These are phyloP conservation scores for Fusarium brachygibbosum DNA, from an alignment of 2,329 filamentous ascomycete genomes.

Conservation along the genomic window DNA sequence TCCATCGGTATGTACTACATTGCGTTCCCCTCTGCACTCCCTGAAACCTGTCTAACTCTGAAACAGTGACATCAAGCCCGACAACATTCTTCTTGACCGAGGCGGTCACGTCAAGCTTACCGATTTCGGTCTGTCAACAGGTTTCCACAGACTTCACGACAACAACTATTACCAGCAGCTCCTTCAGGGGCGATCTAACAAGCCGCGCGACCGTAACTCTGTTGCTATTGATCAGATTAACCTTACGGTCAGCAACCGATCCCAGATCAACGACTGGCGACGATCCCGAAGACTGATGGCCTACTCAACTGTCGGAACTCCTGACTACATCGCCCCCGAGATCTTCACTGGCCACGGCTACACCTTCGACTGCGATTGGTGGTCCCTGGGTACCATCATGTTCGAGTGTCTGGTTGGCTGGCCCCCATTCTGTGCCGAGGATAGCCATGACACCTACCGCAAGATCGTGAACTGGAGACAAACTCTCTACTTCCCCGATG, in stretches of 20 bases:
- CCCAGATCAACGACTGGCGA: conserved; percentile 98
- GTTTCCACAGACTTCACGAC: conserved; percentile 97
- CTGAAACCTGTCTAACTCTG: conserved; percentile 26
- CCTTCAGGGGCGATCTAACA: conserved; percentile 81
- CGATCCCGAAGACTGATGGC: conserved; percentile 96
- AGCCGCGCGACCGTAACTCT: conserved; percentile 86
- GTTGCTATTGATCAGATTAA: conserved; percentile 98
- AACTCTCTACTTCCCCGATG: conserved; percentile 95
- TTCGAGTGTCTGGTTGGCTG: conserved; percentile 98
- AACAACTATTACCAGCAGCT: conserved; percentile 99
- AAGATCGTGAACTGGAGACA: conserved; percentile 99
- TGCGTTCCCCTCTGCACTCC: background rate
- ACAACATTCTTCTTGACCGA: conserved; percentile 96
- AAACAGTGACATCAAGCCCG: conserved; percentile 94
- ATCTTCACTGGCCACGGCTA: conserved; percentile 98
- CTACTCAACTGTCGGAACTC: conserved; percentile 97
- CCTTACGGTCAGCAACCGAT: conserved; percentile 95
- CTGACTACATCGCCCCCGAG: conserved; percentile 98
- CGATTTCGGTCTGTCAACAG: conserved; percentile 96
- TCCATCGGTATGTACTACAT: conserved; percentile 82
- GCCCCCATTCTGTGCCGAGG: conserved; percentile 98
- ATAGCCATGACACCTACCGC: conserved; percentile 96
- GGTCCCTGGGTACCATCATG: conserved; percentile 99
- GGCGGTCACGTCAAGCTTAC: conserved; percentile 98
- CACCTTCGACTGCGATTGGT: conserved; percentile 98